These are phyloP conservation scores for Murraya koenigii DNA, from an alignment of 345 rosid species.

Conservation along the genomic window DNA sequence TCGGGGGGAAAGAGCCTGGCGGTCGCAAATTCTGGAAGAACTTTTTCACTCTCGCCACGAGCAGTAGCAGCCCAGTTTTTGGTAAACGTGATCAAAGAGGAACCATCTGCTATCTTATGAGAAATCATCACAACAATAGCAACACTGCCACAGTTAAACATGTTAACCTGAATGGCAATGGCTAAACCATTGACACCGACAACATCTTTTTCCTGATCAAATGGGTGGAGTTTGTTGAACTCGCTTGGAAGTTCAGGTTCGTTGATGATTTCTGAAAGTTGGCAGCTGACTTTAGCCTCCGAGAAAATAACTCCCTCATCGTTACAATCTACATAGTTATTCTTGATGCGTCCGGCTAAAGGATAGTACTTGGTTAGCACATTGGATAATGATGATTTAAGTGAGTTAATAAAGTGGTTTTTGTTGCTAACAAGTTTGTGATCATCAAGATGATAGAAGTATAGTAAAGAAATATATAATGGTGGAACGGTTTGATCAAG, in stretches of 20 bases:
- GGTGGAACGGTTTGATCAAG: slow-evolving; percentile 36
- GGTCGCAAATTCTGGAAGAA: slow-evolving; percentile 27
- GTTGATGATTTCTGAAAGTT: not conserved
- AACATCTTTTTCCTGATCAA: not conserved
- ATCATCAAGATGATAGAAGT: slow-evolving; percentile 24
- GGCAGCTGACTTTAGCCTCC: not conserved
- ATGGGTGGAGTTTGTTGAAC: not conserved
- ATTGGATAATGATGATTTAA: not conserved
- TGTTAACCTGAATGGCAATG: not conserved
- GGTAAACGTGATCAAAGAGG: not conserved
- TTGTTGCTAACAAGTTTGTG: not conserved
- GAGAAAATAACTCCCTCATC: not conserved
- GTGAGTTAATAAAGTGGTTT: not conserved
- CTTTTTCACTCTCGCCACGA: not conserved
- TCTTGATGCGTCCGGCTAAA: not conserved
- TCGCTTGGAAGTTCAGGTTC: not conserved
- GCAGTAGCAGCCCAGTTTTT: slow-evolving; percentile 10
- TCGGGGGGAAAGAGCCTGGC: slow-evolving; percentile 39
- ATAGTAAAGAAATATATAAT: slow-evolving; percentile 23
- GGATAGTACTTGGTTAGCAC: not conserved
- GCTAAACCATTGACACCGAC: not conserved
- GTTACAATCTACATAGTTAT: not conserved
- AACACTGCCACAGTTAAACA: not conserved
- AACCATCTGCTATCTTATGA: slow-evolving; percentile 2
- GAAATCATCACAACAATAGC: not conserved